Percentiles rank a stretch among this genome's conserved stretches.
Conservation (phyloP, 331 rosid genomes). For the Rosa hybrid region DNA sequence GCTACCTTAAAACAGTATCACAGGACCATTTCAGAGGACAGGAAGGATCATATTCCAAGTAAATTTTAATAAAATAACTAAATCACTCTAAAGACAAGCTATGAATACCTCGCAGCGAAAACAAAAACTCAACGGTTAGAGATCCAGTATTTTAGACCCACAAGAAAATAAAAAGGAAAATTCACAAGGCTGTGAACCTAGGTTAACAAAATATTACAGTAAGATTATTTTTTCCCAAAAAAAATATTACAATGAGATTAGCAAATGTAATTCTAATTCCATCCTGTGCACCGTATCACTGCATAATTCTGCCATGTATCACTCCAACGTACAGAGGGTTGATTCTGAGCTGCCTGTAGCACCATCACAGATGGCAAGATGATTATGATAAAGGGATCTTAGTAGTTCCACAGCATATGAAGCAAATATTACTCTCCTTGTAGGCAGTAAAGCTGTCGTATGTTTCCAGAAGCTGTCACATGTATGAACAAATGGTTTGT, state of each 20-base stretch:
- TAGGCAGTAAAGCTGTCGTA: conserved; percentile 96
- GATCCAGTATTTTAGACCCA: conserved; percentile 33
- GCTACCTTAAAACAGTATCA: neutral
- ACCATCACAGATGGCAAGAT: conserved; percentile 47
- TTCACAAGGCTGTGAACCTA: conserved; percentile 49
- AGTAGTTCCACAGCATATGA: conserved; percentile 25
- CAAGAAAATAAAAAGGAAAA: conserved; percentile 22
- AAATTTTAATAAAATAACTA: neutral
- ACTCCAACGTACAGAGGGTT: conserved; percentile 39
- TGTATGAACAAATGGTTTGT: conserved; percentile 12
- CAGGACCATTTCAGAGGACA: neutral
- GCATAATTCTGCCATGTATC: conserved; percentile 30
- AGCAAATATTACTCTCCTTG: conserved; percentile 78
- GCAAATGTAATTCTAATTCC: conserved; percentile 46
- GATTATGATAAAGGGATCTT: conserved; percentile 36
- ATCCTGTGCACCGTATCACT: conserved; percentile 39
- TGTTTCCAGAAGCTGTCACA: conserved; percentile 88
- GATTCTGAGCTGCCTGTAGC: conserved; percentile 45
- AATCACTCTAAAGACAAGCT: neutral
- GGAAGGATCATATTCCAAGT: neutral
- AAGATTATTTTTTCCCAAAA: conserved; percentile 22
- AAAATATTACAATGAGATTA: conserved; percentile 72
- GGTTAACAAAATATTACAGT: conserved; percentile 61
- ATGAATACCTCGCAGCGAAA: conserved; percentile 14
- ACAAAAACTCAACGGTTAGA: conserved; percentile 28